These are phyloP conservation scores for Vaccinium myrtillus DNA, from an alignment of 148 eudicot genomes.

Conservation along the genomic window DNA sequence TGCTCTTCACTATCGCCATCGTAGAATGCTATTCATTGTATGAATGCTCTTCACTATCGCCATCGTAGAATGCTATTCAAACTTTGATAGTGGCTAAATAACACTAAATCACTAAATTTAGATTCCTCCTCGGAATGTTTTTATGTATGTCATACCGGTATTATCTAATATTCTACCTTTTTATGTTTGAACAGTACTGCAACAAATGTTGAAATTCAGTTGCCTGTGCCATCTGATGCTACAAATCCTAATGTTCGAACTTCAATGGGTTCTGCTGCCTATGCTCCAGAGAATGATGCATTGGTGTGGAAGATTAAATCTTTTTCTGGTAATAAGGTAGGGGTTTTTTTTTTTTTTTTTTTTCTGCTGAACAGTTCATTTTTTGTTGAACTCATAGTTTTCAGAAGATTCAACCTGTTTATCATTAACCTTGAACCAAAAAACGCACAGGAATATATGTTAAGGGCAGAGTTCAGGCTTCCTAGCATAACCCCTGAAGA, in stretches of 20 bases:
- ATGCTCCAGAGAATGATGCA: slow-evolving; percentile 68
- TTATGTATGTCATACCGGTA: background rate
- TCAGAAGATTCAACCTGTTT: background rate
- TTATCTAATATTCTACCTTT: background rate
- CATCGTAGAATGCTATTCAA: background rate
- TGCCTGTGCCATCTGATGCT: slow-evolving; percentile 76
- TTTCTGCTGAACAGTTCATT: background rate
- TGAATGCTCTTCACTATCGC: background rate
- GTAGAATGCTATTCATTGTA: background rate
- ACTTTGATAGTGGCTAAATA: background rate
- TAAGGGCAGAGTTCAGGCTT: slow-evolving; percentile 66
- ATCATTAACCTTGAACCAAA: background rate
- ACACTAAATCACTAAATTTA: background rate
- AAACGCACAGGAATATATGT: slow-evolving; percentile 52
- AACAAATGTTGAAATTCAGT: slow-evolving; percentile 62
- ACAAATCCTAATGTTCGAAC: slow-evolving; percentile 65
- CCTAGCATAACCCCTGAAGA: slow-evolving; percentile 68
- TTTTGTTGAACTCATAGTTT: background rate
- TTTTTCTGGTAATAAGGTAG: slow-evolving; percentile 73
- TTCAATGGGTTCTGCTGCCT: slow-evolving; percentile 70
- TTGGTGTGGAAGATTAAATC: slow-evolving; percentile 69
- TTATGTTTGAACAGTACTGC: background rate
- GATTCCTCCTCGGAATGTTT: background rate
- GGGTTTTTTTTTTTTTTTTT: background rate
- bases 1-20: background rate